Evolutionary conservation across 2,329 filamentous ascomycete species (phyloP).

Genomic region (Xylaria digitata): DNA sequence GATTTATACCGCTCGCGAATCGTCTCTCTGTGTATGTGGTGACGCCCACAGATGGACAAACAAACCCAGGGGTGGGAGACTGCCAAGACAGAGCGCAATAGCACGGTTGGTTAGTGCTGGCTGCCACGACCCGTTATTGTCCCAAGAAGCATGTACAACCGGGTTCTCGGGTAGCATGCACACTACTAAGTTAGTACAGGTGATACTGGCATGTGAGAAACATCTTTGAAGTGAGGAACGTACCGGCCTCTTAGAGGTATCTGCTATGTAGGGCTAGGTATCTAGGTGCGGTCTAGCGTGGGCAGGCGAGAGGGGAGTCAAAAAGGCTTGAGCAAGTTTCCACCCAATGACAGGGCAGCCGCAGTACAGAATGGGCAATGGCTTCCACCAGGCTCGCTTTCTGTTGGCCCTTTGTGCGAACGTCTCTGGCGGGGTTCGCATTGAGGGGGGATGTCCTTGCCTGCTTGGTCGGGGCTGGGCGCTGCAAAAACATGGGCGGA

Average conservation of each 20-base stretch:
- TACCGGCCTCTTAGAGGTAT: no score
- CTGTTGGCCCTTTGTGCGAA: neutral
- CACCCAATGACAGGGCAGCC: conserved; percentile 18
- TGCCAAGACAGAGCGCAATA: neutral
- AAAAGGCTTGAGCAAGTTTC: conserved; percentile 33
- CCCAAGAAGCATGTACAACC: neutral
- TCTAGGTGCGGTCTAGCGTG: no score
- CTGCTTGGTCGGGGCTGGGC: conserved; percentile 10
- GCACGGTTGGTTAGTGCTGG: neutral
- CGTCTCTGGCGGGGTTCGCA: conserved; percentile 17
- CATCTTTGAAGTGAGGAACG: no score
- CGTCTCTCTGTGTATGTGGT: neutral
- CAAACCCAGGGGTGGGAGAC: neutral
- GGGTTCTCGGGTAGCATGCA: conserved; percentile 15
- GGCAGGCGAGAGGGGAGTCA: no score
- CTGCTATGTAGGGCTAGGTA: no score
- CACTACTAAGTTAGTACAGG: no score
- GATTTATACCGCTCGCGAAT: conserved; percentile 18
- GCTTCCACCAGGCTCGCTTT: neutral
- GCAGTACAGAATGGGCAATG: conserved; percentile 30
- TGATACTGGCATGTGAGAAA: no score
- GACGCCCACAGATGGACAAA: neutral
- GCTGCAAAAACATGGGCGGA: conserved; percentile 1
- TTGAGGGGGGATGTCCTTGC: neutral
- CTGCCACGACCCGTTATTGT: neutral